Evolutionary conservation across 345 rosid genomes (phyloP).

Genomic region (Eucalyptus regnans): DNA sequence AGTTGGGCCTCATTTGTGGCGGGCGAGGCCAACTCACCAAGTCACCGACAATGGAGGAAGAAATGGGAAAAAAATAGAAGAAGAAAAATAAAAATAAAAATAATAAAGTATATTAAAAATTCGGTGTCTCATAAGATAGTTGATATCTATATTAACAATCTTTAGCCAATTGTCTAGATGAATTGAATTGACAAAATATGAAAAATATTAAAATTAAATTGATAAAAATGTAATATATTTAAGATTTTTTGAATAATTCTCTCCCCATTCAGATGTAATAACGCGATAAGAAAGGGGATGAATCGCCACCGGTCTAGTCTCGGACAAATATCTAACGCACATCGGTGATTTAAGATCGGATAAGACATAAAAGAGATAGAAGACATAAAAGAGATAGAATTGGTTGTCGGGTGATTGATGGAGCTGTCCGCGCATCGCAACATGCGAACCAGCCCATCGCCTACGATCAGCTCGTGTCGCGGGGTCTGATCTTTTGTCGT

Average conservation of each 20-base stretch:
- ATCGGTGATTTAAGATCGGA: background rate
- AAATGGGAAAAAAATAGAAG: fast-evolving
- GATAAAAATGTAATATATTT: too few relatives aligned
- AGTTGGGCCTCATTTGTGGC: too few relatives aligned
- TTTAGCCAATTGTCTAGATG: fast-evolving
- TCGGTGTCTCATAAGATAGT: fast-evolving
- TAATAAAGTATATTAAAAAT: too few relatives aligned
- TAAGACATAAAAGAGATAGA: background rate
- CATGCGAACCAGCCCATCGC: background rate
- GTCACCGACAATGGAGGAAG: background rate
- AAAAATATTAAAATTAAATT: too few relatives aligned
- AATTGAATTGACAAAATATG: too few relatives aligned
- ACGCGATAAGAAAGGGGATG: too few relatives aligned
- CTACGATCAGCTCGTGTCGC: background rate
- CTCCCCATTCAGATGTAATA: background rate
- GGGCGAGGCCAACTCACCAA: fast-evolving
- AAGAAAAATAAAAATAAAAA: too few relatives aligned
- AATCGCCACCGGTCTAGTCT: background rate
- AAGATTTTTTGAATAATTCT: too few relatives aligned
- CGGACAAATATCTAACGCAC: background rate
- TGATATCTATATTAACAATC: too few relatives aligned
- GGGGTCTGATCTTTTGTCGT: background rate
- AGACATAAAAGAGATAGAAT: background rate
- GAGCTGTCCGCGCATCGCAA: background rate
- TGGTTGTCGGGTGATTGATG: background rate